Conservation (phyloP, 2,329 filamentous ascomycete genomes). For the Fonsecaea multimorphosa region DNA sequence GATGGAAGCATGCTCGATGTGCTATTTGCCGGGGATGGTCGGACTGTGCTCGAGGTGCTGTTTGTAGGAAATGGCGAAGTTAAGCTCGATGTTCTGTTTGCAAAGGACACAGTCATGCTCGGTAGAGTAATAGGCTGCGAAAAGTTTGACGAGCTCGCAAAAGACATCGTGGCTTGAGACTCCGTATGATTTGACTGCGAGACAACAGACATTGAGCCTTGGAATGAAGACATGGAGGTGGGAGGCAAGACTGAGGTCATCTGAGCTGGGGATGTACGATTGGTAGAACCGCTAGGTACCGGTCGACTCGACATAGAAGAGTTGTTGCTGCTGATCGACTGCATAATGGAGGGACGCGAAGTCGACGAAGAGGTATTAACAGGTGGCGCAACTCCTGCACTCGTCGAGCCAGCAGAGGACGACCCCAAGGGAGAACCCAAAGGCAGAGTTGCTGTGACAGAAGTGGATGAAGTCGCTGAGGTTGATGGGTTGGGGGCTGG, state of each 20-base stretch:
- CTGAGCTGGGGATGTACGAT: constrained; percentile 2
- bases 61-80: neutral
- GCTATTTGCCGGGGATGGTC: neutral
- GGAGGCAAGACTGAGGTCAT: neutral
- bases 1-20: neutral
- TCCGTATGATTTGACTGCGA: neutral
- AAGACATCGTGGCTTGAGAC: neutral
- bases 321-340: neutral
- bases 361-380: neutral
- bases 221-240: neutral
- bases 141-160: neutral
- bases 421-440: neutral
- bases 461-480: neutral
- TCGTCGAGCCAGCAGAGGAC: neutral
- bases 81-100: neutral
- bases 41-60: neutral
- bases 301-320: neutral
- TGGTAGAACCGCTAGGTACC: neutral
- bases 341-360: neutral
- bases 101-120: neutral
- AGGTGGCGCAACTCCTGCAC: neutral
- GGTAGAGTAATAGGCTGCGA: neutral
- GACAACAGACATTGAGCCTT: neutral
- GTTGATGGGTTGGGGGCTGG: neutral
- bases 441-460: neutral